Evolutionary conservation across 192 early-diverging fungal species (phyloP), one percentile per base, ranked within the genome.

Genomic region (Entomortierella chlamydospora): DNA sequence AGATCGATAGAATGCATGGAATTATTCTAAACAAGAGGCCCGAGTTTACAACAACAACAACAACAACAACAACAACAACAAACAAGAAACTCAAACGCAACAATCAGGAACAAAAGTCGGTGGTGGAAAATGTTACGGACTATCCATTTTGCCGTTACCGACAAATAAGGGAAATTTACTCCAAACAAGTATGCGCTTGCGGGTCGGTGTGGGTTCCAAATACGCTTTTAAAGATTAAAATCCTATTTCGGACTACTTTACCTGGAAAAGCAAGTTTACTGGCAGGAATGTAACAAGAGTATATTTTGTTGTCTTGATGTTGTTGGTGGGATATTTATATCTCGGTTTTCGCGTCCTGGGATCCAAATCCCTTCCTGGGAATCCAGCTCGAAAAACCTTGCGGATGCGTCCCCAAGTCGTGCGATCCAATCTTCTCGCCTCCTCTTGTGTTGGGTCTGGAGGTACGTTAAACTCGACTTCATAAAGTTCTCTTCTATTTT

Each of bases 271-370:
- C 1, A 81, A 57, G 57, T 78, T 84, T 49, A 77, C 64, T 9
- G 81, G 83, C 57, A 83, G 43, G 52, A 82, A 82, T 6, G 77
- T 86, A 50, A 73, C 13, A 26, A 79, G 33, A 33, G 83, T 85
- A 43, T 85, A 85, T 56, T 84, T 84, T 22, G 83, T 84, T 17
- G 83, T 84, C 60, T 81, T 81, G 65, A 81, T 81, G 47, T 82
- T 82, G 41, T 84, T 84, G 69, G 83, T 84, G 17, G 83, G 83
- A 47, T 84, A 84, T 60, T 81, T 84, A 71, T 83, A 83, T 33
- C 71, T 70, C 31, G 76, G 76, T 20, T 70, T 79, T 1, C 76
- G 47, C 23, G 76, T 79, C 52, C 42, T 64, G 0, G 76, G 76
- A 43, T 79, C 76, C 49, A 79, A 51, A 30, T 79, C 76, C 5